phyloP scores from a whole-genome alignment of 257 asterid genomes.

The Craterostigma plantagineum region DNA sequence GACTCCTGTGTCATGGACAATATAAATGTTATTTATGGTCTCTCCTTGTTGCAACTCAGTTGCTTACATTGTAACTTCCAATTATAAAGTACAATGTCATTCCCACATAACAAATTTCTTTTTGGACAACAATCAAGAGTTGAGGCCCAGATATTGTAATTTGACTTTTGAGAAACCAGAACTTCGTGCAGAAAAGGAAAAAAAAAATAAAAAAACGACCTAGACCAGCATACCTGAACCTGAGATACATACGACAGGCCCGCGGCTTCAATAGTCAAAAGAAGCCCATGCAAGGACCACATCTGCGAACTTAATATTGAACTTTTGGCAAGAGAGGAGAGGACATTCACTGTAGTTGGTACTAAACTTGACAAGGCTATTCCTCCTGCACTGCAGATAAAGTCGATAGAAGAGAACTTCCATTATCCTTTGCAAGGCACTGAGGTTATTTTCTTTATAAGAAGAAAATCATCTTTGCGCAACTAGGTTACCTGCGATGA shows the following conservation, averaged over 20 bases:
- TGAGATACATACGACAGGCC: slow-evolving; percentile 90
- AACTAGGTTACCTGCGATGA: slow-evolving; percentile 65
- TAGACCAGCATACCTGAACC: slow-evolving; percentile 64
- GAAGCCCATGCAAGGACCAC: slow-evolving; percentile 99
- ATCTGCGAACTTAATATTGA: slow-evolving; percentile 56
- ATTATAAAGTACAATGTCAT: too few species aligned
- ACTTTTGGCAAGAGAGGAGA: slow-evolving; percentile 72
- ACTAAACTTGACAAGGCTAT: slow-evolving; percentile 96
- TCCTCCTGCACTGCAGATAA: slow-evolving; percentile 93
- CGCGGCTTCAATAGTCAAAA: slow-evolving; percentile 95
- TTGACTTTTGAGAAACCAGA: too few species aligned
- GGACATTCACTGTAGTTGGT: slow-evolving; percentile 75
- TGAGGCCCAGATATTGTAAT: too few species aligned
- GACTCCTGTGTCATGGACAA: too few species aligned
- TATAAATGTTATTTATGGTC: too few species aligned
- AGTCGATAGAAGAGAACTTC: slow-evolving; percentile 16
- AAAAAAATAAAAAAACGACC: slow-evolving; percentile 4
- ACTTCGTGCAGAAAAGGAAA: background rate
- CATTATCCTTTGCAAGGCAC: slow-evolving; percentile 7
- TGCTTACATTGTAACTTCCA: too few species aligned
- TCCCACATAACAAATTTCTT: too few species aligned
- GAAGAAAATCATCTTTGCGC: background rate
- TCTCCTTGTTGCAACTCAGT: too few species aligned
- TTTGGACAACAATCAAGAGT: too few species aligned
- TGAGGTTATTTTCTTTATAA: background rate